Evolutionary conservation across 768 basidiomycete species (phyloP).

Genomic region (Ramaria sp.): DNA sequence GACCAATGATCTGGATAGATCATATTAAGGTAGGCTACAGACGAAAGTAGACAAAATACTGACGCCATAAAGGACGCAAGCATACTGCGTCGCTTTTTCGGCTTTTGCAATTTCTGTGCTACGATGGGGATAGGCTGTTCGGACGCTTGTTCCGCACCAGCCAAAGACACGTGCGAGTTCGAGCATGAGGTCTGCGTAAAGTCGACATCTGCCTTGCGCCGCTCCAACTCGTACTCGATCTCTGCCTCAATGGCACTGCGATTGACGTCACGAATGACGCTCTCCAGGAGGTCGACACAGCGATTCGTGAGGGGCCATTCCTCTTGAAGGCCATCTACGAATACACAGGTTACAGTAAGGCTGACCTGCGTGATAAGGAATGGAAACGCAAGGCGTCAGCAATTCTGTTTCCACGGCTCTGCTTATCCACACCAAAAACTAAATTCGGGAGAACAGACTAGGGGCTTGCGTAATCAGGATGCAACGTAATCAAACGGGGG

Average conservation of each 20-base stretch:
- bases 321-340: slow-evolving; percentile 44
- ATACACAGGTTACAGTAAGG: slow-evolving; percentile 38
- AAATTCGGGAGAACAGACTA: not conserved
- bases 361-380: slow-evolving; percentile 10
- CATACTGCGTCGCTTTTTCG: no score
- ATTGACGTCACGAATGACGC: slow-evolving; percentile 42
- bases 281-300: slow-evolving; percentile 36
- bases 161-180: no score
- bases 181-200: no score
- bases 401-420: no score
- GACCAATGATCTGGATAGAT: no score
- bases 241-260: slow-evolving; percentile 10
- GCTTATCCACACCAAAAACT: no score
- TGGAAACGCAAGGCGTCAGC: not conserved
- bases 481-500: not conserved
- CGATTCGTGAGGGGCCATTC: slow-evolving; percentile 34
- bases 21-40: no score
- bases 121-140: no score
- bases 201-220: not conserved
- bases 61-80: no score
- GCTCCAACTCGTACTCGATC: slow-evolving; percentile 9
- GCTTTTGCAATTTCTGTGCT: no score
- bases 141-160: no score
- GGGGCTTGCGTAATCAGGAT: not conserved
- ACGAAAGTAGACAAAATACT: no score